A percentile compares a stretch with the other conserved stretches of the same genome.
Evolutionary conservation across 306 rosid species (phyloP).

Genomic region (Rosa rugosa): DNA sequence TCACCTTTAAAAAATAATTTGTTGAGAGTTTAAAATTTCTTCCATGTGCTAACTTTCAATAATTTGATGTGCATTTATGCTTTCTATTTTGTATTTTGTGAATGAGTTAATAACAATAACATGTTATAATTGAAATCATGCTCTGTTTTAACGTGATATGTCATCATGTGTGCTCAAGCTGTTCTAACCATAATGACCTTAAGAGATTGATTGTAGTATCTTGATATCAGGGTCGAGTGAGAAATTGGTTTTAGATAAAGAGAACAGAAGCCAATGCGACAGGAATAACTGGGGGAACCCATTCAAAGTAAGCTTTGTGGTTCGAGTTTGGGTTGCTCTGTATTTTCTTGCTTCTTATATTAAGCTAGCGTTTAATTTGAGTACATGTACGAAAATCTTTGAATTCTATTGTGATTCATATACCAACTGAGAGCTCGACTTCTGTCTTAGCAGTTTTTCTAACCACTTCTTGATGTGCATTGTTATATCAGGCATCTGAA

Average conservation of each 20-base stretch:
- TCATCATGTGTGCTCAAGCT: no score
- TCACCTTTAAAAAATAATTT: no score
- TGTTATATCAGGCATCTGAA: conserved; percentile 75
- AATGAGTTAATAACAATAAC: no score
- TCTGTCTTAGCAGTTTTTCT: conserved; percentile 8
- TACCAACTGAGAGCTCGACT: background rate
- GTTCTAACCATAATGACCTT: no score
- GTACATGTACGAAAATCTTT: background rate
- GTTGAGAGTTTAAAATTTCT: no score
- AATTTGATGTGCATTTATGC: no score
- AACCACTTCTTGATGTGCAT: conserved; percentile 26
- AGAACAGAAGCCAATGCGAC: conserved; percentile 71
- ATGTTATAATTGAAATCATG: no score
- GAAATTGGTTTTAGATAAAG: conserved; percentile 61
- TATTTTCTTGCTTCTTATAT: conserved; percentile 1
- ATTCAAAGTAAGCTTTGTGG: conserved; percentile 65
- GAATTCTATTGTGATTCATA: background rate
- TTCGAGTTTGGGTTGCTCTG: background rate
- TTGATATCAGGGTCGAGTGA: no score
- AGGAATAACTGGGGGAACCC: conserved; percentile 80
- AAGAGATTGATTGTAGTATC: no score
- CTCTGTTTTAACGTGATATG: no score
- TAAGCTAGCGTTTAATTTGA: background rate
- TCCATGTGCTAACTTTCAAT: no score
- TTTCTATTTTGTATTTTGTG: no score